Evolutionary conservation across 179 eudicot genomes (phyloP).

Genomic region (Patellifolia procumbens): DNA sequence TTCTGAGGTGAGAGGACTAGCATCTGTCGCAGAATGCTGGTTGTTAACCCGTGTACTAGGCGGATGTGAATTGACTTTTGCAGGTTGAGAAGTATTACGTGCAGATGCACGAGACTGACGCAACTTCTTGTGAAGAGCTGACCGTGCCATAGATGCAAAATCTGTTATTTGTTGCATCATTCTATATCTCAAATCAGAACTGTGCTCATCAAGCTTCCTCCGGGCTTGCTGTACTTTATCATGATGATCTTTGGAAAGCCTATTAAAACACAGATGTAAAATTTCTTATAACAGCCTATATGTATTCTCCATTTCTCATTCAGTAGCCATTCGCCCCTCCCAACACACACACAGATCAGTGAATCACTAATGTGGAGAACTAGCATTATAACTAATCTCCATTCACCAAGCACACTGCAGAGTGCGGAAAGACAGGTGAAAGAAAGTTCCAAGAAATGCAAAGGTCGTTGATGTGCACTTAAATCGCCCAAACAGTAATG

Average conservation of each 20-base stretch:
- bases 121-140: slow-evolving; percentile 67
- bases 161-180: slow-evolving; percentile 63
- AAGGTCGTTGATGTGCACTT: not conserved
- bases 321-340: not conserved
- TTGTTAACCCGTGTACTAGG: slow-evolving; percentile 14
- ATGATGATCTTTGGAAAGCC: slow-evolving; percentile 71
- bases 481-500: not conserved
- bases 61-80: slow-evolving; percentile 15
- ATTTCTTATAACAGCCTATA: not conserved
- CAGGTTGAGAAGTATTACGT: slow-evolving; percentile 31
- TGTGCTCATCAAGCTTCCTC: slow-evolving; percentile 55
- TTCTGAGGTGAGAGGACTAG: slow-evolving; percentile 21
- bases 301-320: not conserved
- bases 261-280: slow-evolving; percentile 30
- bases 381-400: not conserved
- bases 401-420: not conserved
- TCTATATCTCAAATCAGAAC: slow-evolving; percentile 50
- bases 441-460: too few relatives aligned
- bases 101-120: slow-evolving; percentile 57
- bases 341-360: not conserved
- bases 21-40: slow-evolving; percentile 27
- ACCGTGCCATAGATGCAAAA: slow-evolving; percentile 68
- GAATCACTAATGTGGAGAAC: not conserved
- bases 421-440: not conserved
- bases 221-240: slow-evolving; percentile 51